phyloP scores from a whole-genome alignment of 805 yeast species.

The Spathaspora gorwiae region DNA sequence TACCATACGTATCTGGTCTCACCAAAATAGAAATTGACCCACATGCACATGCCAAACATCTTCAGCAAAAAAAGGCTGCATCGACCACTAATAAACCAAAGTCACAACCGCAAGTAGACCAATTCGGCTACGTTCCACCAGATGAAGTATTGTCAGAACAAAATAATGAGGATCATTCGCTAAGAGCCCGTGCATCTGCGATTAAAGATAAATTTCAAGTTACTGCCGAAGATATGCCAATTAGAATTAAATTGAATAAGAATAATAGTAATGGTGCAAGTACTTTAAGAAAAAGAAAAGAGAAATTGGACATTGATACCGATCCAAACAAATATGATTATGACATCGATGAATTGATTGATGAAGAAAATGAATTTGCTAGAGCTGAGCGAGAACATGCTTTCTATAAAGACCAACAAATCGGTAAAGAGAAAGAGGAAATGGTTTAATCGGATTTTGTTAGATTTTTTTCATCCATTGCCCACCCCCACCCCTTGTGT shows the following conservation, averaged over 20 bases:
- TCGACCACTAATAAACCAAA: neutral
- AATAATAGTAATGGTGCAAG: conserved; percentile 7
- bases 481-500: too few species aligned
- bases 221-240: conserved; percentile 35
- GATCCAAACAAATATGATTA: conserved; percentile 41
- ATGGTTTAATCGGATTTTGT: conserved; percentile 13
- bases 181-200: conserved; percentile 16
- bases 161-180: conserved; percentile 8
- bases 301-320: conserved; percentile 29
- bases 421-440: conserved; percentile 21
- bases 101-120: conserved; percentile 5
- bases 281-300: conserved; percentile 25
- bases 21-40: conserved; percentile 37
- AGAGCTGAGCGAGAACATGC: conserved; percentile 13
- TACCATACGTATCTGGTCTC: conserved; percentile 50
- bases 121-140: conserved; percentile 37
- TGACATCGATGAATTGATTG: conserved; percentile 40
- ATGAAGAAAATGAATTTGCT: conserved; percentile 28
- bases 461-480: too few species aligned
- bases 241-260: conserved; percentile 27
- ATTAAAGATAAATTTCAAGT: conserved; percentile 26
- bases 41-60: conserved; percentile 10
- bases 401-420: conserved; percentile 15
- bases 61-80: conserved; percentile 1
- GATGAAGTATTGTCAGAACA: conserved; percentile 24